A percentile compares a stretch with the other conserved stretches of the same genome.
phyloP scores from a whole-genome alignment of 2,329 filamentous ascomycete genomes.

The Ophiostoma ips region DNA sequence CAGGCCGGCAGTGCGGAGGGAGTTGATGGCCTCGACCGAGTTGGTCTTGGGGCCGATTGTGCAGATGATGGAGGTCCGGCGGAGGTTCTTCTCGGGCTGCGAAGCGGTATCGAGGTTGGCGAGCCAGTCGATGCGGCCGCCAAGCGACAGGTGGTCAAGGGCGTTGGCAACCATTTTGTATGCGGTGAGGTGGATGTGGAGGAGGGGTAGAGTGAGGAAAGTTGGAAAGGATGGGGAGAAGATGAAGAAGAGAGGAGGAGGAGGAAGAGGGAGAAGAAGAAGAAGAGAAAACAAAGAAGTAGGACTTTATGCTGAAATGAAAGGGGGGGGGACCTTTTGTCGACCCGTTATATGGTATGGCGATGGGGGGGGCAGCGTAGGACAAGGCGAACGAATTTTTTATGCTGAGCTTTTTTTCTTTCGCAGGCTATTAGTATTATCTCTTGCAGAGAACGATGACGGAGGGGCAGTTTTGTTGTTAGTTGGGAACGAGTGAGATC shows the following conservation, averaged over 20 bases:
- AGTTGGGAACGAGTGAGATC: conserved; percentile 5
- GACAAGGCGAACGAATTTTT: conserved; percentile 2
- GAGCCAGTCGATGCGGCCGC: conserved; percentile 54
- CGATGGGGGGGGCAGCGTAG: neutral
- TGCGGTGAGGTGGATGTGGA: neutral
- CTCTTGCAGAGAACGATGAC: conserved; percentile 5
- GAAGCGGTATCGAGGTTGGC: conserved; percentile 74
- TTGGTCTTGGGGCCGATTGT: conserved; percentile 99
- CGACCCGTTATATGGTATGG: neutral
- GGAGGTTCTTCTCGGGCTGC: conserved; percentile 76
- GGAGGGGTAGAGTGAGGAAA: conserved; percentile 1
- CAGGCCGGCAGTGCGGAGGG: conserved; percentile 76
- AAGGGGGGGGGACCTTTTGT: conserved; percentile 1
- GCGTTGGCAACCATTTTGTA: conserved; percentile 45
- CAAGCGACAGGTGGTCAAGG: conserved; percentile 73
- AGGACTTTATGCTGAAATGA: neutral
- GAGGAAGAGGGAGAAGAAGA: neutral
- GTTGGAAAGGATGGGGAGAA: neutral
- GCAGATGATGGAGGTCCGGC: conserved; percentile 95
- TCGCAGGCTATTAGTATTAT: conserved; percentile 4
- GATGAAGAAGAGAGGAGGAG: too few relatives aligned
- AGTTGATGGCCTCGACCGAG: conserved; percentile 92
- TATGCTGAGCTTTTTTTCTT: conserved; percentile 7
- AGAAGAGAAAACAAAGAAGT: neutral
- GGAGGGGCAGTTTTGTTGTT: conserved; percentile 8